Base-by-base conservation (phyloP, 164 flowering plant genomes). In the Euptelea pleiosperma region DNA sequence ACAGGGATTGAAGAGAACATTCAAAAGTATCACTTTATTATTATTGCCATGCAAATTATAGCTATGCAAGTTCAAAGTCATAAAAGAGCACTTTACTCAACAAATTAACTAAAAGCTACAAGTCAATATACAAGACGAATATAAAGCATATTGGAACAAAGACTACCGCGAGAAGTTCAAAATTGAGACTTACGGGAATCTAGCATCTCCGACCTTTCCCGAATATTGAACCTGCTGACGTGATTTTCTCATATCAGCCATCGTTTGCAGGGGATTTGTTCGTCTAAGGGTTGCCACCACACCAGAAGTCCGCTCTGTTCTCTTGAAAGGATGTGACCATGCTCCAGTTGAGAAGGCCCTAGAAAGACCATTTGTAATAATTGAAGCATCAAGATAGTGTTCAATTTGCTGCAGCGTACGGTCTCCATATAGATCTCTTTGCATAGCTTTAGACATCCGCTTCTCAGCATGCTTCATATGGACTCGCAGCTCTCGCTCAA, bases 261-360 rank as follows among this genome's bases (percentile, higher is more conserved):
- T 63, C 54, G 74, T 75, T 57, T 93, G 97, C 70, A 93, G 65
- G 10, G 98, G 87, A 70, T 93, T 93, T 60, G 93, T 74, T 61
- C 94, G 72, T 39, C 94, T 78, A 29, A 90, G 81, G 15, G 74
- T 83, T 26, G 96, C 94, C 36, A 93, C 92, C 1, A 90, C 86
- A 45, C 97, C 94, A 44, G 88, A 70, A 25, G 72, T 58, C 61
- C 86, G 80, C 61, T 93, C 98, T 62, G 60, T 70, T 45, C 52
- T 67, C 55, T 80, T 84, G 63, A 63, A 87, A 42, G 94, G 81
- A 66, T 90, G 97, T 0, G 76, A 67, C 98, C 98, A 93, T 10
- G 76, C 77, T 25, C 98, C 98, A 47, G 97, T 93, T 12, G 98
- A 90, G 65, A 90, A 93, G 25, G 98, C 97, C 73, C 96, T 79